Base-by-base conservation (phyloP, 805 yeast species). In the Saccharomycopsis babjevae region DNA sequence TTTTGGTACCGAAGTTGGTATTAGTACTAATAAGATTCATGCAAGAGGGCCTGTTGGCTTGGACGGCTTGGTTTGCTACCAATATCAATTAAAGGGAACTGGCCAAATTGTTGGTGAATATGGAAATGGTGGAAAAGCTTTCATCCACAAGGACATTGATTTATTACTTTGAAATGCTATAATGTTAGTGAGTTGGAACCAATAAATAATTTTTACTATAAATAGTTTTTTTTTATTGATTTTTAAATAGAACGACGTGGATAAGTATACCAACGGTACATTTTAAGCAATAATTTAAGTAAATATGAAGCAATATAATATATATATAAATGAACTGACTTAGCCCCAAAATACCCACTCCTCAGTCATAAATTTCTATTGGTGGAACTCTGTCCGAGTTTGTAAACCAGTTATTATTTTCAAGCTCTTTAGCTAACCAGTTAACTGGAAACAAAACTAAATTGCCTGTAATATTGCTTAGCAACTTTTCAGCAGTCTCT, bases 21-120 rank as follows among this genome's bases (percentile, higher is more conserved):
- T 94, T 62, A 87, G 96, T 57, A 94, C 99, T 54, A 92, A 93
- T 71, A 94, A 94, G 73, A 90, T 94, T 64, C 99, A 94, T 71
- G 97, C 99, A 10, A 82, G 99, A 69, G 99, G 99, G 1, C 99
- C 99, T 16, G 98, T 94, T 39, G 99, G 99, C 1, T 79, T 94
- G 38, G 99, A 94, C 71, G 99, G 99, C 1, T 79, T 94, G 66
- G 96, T 93, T 71, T 89, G 96, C 67, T 94, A 94, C 73, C 98
- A 94, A 74, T 94, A 94, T 72, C 94, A 90, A 71, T 75, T 94
- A 64, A 82, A 88, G 73, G 99, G 99, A 52, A 77, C 83, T 66
- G 99, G 99, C 4, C 99, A 94, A 71, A 78, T 93, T 61, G 98
- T 88, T 1, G 85, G 90, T 57, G 97, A 90, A 68, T 96, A 94